A percentile compares a stretch with the other conserved stretches of the same genome.
These are phyloP conservation scores for Mortierella claussenii DNA, from an alignment of 192 early-diverging fungal genomes.

Conservation along the genomic window DNA sequence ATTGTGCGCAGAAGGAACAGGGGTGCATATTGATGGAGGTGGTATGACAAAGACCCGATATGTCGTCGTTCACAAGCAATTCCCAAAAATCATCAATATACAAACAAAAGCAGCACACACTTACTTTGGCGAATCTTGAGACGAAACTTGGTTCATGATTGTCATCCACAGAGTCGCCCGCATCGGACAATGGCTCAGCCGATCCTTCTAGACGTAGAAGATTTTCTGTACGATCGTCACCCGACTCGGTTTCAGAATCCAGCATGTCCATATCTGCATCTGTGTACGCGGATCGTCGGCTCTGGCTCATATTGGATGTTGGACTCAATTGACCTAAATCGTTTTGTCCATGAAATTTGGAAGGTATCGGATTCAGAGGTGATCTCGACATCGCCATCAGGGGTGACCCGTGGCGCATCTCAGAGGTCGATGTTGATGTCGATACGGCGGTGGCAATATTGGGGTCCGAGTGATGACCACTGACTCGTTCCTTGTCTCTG, in stretches of 20 bases:
- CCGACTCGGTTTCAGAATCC: constrained; percentile 15
- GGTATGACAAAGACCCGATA: too few species aligned
- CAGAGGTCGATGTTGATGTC: constrained; percentile 25
- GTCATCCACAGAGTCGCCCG: neutral
- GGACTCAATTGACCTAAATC: constrained; percentile 11
- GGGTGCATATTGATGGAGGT: too few species aligned
- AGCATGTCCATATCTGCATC: constrained; percentile 23
- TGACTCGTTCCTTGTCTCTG: neutral
- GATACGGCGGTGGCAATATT: constrained; percentile 1
- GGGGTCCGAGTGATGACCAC: neutral
- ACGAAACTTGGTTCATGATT: constrained; percentile 16
- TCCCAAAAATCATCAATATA: too few species aligned
- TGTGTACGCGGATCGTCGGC: constrained; percentile 23
- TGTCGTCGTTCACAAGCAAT: too few species aligned
- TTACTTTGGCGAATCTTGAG: constrained; percentile 20
- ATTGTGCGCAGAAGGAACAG: too few species aligned
- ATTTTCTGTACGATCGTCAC: neutral
- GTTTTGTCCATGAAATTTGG: constrained; percentile 15
- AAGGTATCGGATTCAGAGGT: constrained; percentile 22
- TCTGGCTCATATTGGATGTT: constrained; percentile 10
- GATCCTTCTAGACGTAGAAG: neutral
- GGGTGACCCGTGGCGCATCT: constrained; percentile 3
- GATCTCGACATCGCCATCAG: constrained; percentile 16
- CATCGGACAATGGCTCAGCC: neutral
- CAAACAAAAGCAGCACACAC: too few species aligned